phyloP scores from a whole-genome alignment of 192 early-diverging fungal species.

The Coemansia sp. region DNA sequence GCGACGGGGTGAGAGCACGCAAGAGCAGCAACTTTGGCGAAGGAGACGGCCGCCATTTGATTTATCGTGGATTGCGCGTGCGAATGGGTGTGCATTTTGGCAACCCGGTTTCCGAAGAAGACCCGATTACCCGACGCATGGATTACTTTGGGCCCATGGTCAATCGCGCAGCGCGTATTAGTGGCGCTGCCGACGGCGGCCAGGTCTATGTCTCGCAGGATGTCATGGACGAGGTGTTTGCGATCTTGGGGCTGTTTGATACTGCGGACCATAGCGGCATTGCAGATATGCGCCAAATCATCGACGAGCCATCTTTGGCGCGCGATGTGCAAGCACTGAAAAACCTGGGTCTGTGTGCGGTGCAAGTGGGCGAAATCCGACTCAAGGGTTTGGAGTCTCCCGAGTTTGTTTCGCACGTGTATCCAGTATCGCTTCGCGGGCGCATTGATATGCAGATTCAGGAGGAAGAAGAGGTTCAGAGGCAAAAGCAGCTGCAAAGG shows the following conservation, averaged over 20 bases:
- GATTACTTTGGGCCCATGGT: constrained; percentile 96
- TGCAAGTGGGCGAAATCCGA: constrained; percentile 76
- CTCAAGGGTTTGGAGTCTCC: constrained; percentile 89
- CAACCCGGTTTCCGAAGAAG: constrained; percentile 78
- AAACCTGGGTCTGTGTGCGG: constrained; percentile 64
- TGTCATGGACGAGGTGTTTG: constrained; percentile 62
- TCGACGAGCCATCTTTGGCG: constrained; percentile 51
- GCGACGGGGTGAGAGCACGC: constrained; percentile 14
- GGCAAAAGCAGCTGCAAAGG: constrained; percentile 27
- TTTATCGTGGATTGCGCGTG: constrained; percentile 85
- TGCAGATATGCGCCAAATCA: constrained; percentile 53
- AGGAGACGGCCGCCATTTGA: constrained; percentile 42
- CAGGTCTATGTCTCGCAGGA: constrained; percentile 87
- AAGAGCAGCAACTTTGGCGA: constrained; percentile 19
- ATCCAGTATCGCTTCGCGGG: constrained; percentile 52
- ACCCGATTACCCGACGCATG: constrained; percentile 88
- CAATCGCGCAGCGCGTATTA: constrained; percentile 81
- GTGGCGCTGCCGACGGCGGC: constrained; percentile 82
- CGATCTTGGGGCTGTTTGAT: constrained; percentile 47
- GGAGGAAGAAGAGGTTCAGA: constrained; percentile 33
- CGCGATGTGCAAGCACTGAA: constrained; percentile 61
- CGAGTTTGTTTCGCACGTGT: constrained; percentile 74
- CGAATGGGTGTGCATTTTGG: constrained; percentile 95
- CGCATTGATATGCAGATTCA: constrained; percentile 52
- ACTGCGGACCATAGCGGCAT: constrained; percentile 51